Conservation (phyloP, 78 protist species). For the Neovahlkampfia damariscottae region DNA sequence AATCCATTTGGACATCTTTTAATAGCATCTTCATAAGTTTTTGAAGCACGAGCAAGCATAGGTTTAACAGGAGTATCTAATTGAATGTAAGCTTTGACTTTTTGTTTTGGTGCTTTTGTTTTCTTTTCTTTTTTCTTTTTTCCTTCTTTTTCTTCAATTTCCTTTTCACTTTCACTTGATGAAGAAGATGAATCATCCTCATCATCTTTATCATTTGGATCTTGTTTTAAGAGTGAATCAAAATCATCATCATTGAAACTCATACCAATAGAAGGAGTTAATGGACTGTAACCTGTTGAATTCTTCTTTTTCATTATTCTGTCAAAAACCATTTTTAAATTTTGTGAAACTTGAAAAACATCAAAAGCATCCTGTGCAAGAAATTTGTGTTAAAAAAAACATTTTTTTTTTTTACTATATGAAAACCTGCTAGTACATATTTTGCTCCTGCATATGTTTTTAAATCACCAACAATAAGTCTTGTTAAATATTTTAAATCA, state of each 20-base stretch:
- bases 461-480: conserved; percentile 46
- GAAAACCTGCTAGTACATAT: background rate
- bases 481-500: conserved; percentile 34
- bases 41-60: conserved; percentile 57
- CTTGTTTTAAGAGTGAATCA: background rate
- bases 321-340: background rate
- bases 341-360: background rate
- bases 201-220: background rate
- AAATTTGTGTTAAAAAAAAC: no score
- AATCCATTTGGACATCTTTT: conserved; percentile 30
- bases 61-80: conserved; percentile 64
- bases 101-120: background rate
- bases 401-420: no score
- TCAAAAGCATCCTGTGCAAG: background rate
- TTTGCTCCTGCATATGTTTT: conserved; percentile 50
- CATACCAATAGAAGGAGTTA: background rate
- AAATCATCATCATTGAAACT: background rate
- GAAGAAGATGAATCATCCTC: background rate
- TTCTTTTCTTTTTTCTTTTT: background rate
- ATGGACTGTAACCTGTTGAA: background rate
- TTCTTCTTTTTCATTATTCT: no score
- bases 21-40: conserved; percentile 20
- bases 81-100: background rate
- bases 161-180: background rate
- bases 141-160: background rate